Evolutionary conservation across 495 filamentous ascomycete species (phyloP).

Genomic region (Lophiotrema nucula): DNA sequence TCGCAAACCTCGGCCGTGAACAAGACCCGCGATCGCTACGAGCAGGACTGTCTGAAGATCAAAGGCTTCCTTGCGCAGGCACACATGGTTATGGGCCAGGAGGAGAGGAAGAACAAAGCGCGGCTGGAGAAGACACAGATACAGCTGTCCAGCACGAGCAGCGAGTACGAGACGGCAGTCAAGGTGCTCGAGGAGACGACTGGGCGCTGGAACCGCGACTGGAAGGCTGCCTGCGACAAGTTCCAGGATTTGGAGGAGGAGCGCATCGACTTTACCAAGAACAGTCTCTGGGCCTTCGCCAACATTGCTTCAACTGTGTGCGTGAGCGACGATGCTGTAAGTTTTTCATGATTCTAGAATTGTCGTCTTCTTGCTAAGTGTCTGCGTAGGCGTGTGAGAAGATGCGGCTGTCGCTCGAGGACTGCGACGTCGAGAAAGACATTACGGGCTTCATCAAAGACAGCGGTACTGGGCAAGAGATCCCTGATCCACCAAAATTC

Average conservation of each 20-base stretch:
- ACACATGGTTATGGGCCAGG: slow-evolving; percentile 99
- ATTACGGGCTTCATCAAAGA: slow-evolving; percentile 88
- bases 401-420: slow-evolving; percentile 89
- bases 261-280: slow-evolving; percentile 92
- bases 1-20: slow-evolving; percentile 89
- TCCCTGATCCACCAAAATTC: slow-evolving; percentile 94
- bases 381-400: slow-evolving; percentile 97
- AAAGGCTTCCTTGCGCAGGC: slow-evolving; percentile 98
- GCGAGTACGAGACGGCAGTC: slow-evolving; percentile 88
- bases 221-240: slow-evolving; percentile 98
- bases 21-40: slow-evolving; percentile 92
- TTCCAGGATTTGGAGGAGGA: slow-evolving; percentile 99
- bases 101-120: slow-evolving; percentile 98
- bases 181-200: slow-evolving; percentile 96
- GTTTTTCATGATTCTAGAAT: slow-evolving; percentile 47
- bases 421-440: slow-evolving; percentile 95
- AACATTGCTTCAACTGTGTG: slow-evolving; percentile 98
- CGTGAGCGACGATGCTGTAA: slow-evolving; percentile 96
- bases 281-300: slow-evolving; percentile 94
- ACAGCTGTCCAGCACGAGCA: slow-evolving; percentile 82
- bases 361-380: slow-evolving; percentile 27
- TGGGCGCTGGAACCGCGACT: slow-evolving; percentile 92
- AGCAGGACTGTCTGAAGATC: slow-evolving; percentile 96
- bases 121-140: slow-evolving; percentile 99
- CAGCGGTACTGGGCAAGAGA: slow-evolving; percentile 89